Conservation (phyloP, 352 stramenopile genomes). For the Phytophthora brassicae region DNA sequence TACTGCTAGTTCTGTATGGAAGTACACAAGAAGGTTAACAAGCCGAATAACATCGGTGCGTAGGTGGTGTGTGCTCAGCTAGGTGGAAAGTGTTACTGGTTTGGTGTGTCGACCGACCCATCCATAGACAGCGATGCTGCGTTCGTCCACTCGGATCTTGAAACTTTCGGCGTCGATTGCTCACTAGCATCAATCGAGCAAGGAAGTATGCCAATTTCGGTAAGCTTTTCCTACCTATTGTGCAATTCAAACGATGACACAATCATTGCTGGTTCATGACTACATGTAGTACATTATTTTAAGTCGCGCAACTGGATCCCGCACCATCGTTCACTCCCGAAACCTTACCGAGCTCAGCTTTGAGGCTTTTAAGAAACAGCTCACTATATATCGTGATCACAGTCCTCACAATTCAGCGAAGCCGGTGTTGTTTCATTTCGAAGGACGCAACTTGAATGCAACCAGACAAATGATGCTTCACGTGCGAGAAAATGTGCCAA, state of each 20-base stretch:
- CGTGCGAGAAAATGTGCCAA: constrained; percentile 19
- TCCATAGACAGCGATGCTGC: constrained; percentile 48
- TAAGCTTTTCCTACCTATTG: constrained; percentile 17
- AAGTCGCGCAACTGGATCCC: constrained; percentile 53
- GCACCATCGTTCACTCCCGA: constrained; percentile 65
- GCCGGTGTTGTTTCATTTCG: constrained; percentile 60
- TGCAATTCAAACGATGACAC: background rate
- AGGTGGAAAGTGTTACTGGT: constrained; percentile 44
- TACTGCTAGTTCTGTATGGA: background rate
- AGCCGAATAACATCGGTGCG: too few relatives aligned
- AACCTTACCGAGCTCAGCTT: constrained; percentile 50
- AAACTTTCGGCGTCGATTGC: constrained; percentile 41
- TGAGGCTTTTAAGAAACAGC: constrained; percentile 35
- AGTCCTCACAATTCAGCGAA: background rate
- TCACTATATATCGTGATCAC: constrained; percentile 9
- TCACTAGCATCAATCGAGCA: constrained; percentile 29
- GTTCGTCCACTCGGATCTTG: constrained; percentile 47
- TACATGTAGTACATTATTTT: constrained; percentile 54
- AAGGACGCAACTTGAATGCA: constrained; percentile 57
- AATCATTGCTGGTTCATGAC: background rate
- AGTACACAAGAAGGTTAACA: too few relatives aligned
- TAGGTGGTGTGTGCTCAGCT: constrained; percentile 60
- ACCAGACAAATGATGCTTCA: constrained; percentile 53
- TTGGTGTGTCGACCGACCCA: constrained; percentile 60
- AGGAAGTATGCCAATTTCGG: constrained; percentile 61